phyloP scores from a whole-genome alignment of 495 filamentous ascomycete genomes.

The Hypomontagnella monticulosa region DNA sequence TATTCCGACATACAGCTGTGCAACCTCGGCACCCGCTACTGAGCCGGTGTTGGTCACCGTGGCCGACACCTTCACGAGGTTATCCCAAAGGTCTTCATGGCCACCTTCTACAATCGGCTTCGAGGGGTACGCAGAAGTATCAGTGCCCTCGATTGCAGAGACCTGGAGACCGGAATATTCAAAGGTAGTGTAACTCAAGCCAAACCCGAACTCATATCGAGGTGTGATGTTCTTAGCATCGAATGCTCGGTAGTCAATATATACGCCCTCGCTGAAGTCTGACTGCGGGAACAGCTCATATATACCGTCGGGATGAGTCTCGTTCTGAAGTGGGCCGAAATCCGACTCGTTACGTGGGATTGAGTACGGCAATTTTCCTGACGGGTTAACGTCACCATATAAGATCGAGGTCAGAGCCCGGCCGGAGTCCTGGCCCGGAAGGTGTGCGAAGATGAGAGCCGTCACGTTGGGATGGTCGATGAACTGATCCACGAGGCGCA shows the following conservation, averaged over 20 bases:
- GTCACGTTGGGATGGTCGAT: slow-evolving; percentile 71
- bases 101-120: slow-evolving; percentile 65
- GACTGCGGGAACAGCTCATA: slow-evolving; percentile 62
- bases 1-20: slow-evolving; percentile 72
- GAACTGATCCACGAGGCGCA: slow-evolving; percentile 66
- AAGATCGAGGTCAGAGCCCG: slow-evolving; percentile 65
- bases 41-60: slow-evolving; percentile 66
- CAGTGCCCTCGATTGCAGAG: slow-evolving; percentile 29
- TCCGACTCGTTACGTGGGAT: slow-evolving; percentile 71
- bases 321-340: slow-evolving; percentile 58
- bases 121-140: slow-evolving; percentile 47
- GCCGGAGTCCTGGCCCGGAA: slow-evolving; percentile 70
- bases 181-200: slow-evolving; percentile 75
- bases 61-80: slow-evolving; percentile 60
- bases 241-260: slow-evolving; percentile 75
- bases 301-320: slow-evolving; percentile 46
- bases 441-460: slow-evolving; percentile 67
- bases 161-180: slow-evolving; percentile 56
- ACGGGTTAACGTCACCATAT: slow-evolving; percentile 67
- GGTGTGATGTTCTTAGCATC: slow-evolving; percentile 70
- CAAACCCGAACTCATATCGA: slow-evolving; percentile 77
- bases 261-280: slow-evolving; percentile 72
- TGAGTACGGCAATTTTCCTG: slow-evolving; percentile 76
- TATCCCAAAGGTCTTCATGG: slow-evolving; percentile 66
- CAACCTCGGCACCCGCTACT: slow-evolving; percentile 62